phyloP scores from a whole-genome alignment of 164 flowering plant species.

The Aristolochia contorta region DNA sequence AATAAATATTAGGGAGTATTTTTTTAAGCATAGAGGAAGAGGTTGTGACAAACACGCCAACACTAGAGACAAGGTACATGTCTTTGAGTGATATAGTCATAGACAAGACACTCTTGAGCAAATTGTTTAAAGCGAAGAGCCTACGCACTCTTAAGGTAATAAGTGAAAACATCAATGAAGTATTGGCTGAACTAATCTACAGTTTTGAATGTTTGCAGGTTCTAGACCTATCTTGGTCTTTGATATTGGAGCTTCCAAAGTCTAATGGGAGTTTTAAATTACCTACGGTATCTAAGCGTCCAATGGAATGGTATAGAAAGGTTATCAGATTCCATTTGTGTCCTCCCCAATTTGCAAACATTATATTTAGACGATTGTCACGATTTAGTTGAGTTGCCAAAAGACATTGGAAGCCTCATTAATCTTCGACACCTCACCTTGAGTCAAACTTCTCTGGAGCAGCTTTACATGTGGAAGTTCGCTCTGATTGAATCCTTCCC shows the following conservation, averaged over 20 bases:
- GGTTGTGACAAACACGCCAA: background rate
- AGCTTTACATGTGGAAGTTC: too few species aligned
- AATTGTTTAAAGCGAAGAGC: background rate
- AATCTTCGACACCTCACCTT: background rate
- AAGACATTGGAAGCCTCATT: background rate
- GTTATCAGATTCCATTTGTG: background rate
- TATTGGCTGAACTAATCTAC: background rate
- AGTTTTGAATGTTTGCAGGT: background rate
- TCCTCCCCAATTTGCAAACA: background rate
- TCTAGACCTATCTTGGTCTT: background rate
- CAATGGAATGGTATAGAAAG: background rate
- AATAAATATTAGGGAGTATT: background rate
- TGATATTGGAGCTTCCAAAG: background rate
- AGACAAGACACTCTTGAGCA: background rate
- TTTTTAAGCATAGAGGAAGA: background rate
- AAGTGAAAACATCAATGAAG: background rate
- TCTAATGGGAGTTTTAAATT: constrained; percentile 5
- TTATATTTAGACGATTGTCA: background rate
- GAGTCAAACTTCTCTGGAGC: too few species aligned
- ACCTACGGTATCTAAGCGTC: constrained; percentile 6
- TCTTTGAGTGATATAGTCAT: background rate
- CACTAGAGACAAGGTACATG: background rate
- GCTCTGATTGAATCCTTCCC: too few species aligned
- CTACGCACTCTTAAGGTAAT: background rate
- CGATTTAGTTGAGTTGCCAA: background rate